phyloP scores from a whole-genome alignment of 495 filamentous ascomycete species.

The Tuber umbilicatum region DNA sequence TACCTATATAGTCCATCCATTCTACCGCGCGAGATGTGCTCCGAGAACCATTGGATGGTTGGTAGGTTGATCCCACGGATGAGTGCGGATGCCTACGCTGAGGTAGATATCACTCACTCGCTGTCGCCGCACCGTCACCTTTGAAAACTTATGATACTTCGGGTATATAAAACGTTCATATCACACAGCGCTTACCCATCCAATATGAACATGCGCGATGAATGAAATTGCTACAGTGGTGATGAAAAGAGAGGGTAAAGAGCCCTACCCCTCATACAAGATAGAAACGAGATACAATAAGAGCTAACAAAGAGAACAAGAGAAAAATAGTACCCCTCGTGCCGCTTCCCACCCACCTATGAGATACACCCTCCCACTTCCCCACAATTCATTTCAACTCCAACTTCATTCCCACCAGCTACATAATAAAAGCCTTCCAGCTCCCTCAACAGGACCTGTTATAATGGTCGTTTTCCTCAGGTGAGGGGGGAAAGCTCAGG shows the following conservation, averaged over 20 bases:
- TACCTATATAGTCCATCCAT: neutral
- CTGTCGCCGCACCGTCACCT: neutral
- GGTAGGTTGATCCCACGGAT: neutral
- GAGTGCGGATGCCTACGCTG: neutral
- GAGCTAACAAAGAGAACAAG: neutral
- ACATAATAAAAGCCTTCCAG: neutral
- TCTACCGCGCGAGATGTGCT: neutral
- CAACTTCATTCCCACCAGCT: neutral
- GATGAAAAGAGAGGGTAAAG: neutral
- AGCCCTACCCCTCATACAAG: neutral
- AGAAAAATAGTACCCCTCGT: neutral
- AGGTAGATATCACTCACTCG: neutral
- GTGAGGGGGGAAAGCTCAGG: neutral
- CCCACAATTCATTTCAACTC: neutral
- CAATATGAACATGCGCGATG: neutral
- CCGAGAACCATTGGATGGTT: neutral
- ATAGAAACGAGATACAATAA: neutral
- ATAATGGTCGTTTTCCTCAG: neutral
- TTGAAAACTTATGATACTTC: neutral
- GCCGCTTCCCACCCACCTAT: neutral
- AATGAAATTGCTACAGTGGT: neutral
- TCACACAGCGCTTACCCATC: neutral
- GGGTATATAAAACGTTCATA: neutral
- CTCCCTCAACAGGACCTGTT: neutral
- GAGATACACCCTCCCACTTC: neutral